Percentiles rank a stretch among this genome's conserved stretches.
phyloP scores from a whole-genome alignment of 169 alveolate genomes.

The Sarcocystis neurona region DNA sequence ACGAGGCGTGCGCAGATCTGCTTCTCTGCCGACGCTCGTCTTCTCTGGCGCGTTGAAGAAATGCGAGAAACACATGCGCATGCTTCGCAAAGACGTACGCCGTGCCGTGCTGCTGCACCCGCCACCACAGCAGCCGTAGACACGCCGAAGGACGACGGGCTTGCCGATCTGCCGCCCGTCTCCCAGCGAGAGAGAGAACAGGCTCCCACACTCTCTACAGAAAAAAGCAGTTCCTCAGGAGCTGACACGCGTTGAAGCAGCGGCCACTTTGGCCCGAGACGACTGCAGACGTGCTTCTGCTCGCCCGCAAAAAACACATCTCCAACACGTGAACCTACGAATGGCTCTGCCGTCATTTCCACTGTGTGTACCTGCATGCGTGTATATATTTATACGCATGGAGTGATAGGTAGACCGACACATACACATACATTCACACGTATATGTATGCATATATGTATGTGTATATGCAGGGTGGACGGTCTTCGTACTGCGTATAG shows the following conservation, averaged over 20 bases:
- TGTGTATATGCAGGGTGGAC: neutral
- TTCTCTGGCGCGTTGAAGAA: slow-evolving; percentile 63
- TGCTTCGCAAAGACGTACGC: slow-evolving; percentile 54
- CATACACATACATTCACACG: neutral
- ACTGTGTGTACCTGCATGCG: neutral
- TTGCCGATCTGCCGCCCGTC: no score
- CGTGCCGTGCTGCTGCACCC: neutral
- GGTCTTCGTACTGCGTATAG: neutral
- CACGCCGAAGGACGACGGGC: no score
- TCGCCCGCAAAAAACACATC: no score
- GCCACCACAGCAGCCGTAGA: neutral
- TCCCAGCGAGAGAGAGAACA: no score
- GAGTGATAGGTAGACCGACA: neutral
- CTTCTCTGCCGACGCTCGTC: slow-evolving; percentile 60
- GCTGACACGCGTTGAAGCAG: no score
- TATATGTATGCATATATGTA: neutral
- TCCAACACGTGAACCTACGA: no score
- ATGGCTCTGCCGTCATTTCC: no score
- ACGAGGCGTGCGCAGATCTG: neutral
- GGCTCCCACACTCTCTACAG: no score
- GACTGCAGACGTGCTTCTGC: no score
- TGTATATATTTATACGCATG: neutral
- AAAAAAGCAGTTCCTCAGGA: no score
- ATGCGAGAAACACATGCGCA: slow-evolving; percentile 53
- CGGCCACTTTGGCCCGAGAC: no score